Evolutionary conservation across 2,329 filamentous ascomycete species (phyloP).

Genomic region (Colletotrichum tofieldiae): DNA sequence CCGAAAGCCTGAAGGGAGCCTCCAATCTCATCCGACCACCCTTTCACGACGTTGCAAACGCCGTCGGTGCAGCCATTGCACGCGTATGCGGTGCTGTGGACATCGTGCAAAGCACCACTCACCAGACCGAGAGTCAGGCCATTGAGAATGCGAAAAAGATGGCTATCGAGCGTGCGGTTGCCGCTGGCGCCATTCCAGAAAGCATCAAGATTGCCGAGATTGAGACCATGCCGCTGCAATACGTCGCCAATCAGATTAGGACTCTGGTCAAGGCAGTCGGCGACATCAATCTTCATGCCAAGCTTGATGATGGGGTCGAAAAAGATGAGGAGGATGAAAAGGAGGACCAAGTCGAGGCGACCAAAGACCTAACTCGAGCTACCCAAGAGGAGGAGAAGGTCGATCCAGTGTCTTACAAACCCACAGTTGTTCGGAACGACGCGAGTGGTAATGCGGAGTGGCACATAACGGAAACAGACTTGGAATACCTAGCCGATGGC

Average conservation of each 20-base stretch:
- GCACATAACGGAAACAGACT: conserved; percentile 61
- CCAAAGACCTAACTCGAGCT: conserved; percentile 53
- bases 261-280: conserved; percentile 57
- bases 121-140: conserved; percentile 45
- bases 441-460: conserved; percentile 51
- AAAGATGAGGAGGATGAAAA: conserved; percentile 57
- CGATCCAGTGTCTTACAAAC: conserved; percentile 42
- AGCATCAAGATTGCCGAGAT: conserved; percentile 58
- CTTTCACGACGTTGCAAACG: conserved; percentile 74
- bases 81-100: conserved; percentile 70
- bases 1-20: conserved; percentile 68
- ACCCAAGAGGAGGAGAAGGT: conserved; percentile 64
- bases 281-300: conserved; percentile 59
- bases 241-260: conserved; percentile 53
- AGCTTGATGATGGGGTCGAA: conserved; percentile 49
- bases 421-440: conserved; percentile 20
- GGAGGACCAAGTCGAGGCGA: conserved; percentile 56
- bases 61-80: conserved; percentile 75
- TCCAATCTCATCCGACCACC: conserved; percentile 70
- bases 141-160: conserved; percentile 45
- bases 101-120: conserved; percentile 42
- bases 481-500: conserved; percentile 62
- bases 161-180: conserved; percentile 43
- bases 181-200: conserved; percentile 45
- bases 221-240: conserved; percentile 56